Evolutionary conservation across 2,329 filamentous ascomycete species (phyloP).

Genomic region (Diaporthe batatas): DNA sequence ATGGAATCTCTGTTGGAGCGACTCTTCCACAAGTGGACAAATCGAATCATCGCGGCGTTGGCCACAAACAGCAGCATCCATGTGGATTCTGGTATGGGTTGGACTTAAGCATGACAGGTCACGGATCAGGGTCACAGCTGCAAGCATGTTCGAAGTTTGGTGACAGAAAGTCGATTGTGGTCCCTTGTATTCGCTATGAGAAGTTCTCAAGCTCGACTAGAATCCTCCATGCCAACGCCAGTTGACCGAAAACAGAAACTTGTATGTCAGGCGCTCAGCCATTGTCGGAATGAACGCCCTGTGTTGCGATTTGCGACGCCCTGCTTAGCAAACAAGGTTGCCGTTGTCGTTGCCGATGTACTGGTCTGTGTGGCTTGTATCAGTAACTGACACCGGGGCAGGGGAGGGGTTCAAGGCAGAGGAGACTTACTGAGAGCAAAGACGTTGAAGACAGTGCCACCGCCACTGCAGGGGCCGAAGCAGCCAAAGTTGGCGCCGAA

Average conservation of each 20-base stretch:
- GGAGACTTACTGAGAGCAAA: background rate
- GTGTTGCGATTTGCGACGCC: background rate
- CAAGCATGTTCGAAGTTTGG: too few relatives aligned
- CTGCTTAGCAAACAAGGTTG: background rate
- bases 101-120: background rate
- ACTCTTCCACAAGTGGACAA: background rate
- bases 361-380: background rate
- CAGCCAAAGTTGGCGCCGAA: slow-evolving; percentile 13
- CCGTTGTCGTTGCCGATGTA: background rate
- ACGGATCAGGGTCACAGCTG: background rate
- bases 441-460: background rate
- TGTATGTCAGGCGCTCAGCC: background rate
- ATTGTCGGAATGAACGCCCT: background rate
- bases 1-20: background rate
- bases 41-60: background rate
- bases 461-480: background rate
- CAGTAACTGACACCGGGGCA: background rate
- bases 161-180: background rate
- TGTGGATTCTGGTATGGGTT: background rate
- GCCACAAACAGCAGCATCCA: background rate
- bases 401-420: background rate
- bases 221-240: background rate
- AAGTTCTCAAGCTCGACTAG: background rate
- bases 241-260: background rate
- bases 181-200: background rate